Base-by-base conservation (phyloP, 805 yeast species). In the Pichia gijzeniarum region DNA sequence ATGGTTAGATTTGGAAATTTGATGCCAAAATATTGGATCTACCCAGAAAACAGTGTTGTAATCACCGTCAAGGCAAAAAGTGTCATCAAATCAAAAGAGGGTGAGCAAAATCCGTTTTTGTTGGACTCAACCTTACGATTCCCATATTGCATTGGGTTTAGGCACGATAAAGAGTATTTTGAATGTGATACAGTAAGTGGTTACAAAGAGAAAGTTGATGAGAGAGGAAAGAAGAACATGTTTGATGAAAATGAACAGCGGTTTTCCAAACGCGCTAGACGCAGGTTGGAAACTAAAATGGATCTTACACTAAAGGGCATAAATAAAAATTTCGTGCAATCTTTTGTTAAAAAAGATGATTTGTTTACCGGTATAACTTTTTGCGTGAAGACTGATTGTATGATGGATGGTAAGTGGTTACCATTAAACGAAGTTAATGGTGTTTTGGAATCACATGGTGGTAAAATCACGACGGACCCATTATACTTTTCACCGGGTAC, bases 51-150 rank as follows among this genome's bases (percentile, higher is more conserved):
- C 25, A 84, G 95, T 1, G 57, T 90, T 3, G 91, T 91, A 0
- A 56, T 91, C 7, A 95, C 89, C 58, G 78, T 90, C 16, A 88
- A 85, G 57, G 95, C 95, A 0, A 69, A 95, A 37, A 79, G 89
- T 3, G 69, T 88, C 5, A 17, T 19, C 9, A 32, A 16, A 21
- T 80, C 79, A 48, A 60, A 68, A 12, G 68, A 75, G 1, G 62
- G 74, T 0, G 59, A 62, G 2, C 68, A 63, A 16, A 61, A 57
- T 12, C 69, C 70, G 2, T 89, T 78, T 53, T 80, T 79, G 2
- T 77, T 80, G 0, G 85, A 81, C 0, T 70, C 82, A 6, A 86
- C 96, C 0, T 65, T 91, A 16, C 76, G 86, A 51, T 84, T 86
- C 54, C 85, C 93, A 0, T 80, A 87, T 59, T 82, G 89, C 56